Evolutionary conservation across 2,329 filamentous ascomycete genomes (phyloP).

Genomic region (Mariannaea sp.): DNA sequence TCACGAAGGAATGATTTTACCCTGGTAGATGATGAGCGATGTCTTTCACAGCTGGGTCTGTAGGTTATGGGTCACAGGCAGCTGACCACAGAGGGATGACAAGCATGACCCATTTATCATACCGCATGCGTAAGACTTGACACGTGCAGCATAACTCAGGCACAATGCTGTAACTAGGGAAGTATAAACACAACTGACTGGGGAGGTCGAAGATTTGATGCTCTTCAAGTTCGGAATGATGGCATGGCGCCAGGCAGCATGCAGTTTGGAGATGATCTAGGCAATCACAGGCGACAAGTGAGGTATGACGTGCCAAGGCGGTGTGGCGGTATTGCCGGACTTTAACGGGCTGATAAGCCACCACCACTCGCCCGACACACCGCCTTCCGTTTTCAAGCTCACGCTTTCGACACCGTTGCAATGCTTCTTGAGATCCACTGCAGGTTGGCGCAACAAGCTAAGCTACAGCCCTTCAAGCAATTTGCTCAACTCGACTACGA

Average conservation of each 20-base stretch:
- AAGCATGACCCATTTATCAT: conserved; percentile 33
- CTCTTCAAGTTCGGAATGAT: background rate
- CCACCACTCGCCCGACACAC: conserved; percentile 24
- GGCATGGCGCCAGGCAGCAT: background rate
- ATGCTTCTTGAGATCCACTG: conserved; percentile 13
- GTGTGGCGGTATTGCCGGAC: conserved; percentile 35
- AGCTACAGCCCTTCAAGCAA: background rate
- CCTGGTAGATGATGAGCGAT: background rate
- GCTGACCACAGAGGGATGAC: conserved; percentile 30
- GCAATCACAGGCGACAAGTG: conserved; percentile 28
- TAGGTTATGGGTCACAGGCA: conserved; percentile 18
- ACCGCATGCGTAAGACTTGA: conserved; percentile 27
- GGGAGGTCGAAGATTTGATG: background rate
- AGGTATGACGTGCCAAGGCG: conserved; percentile 38
- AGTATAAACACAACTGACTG: background rate
- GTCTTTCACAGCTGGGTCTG: background rate
- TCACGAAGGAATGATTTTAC: background rate
- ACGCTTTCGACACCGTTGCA: conserved; percentile 36
- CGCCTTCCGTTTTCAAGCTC: conserved; percentile 32
- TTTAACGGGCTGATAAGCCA: conserved; percentile 22
- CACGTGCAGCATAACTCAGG: conserved; percentile 4
- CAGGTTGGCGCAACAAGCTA: conserved; percentile 1
- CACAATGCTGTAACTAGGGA: background rate
- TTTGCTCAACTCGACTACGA: background rate
- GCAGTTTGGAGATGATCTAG: conserved; percentile 11